A percentile compares a stretch with the other conserved stretches of the same genome.
Evolutionary conservation across 495 filamentous ascomycete species (phyloP).

Genomic region (Talaromyces wortmannii): DNA sequence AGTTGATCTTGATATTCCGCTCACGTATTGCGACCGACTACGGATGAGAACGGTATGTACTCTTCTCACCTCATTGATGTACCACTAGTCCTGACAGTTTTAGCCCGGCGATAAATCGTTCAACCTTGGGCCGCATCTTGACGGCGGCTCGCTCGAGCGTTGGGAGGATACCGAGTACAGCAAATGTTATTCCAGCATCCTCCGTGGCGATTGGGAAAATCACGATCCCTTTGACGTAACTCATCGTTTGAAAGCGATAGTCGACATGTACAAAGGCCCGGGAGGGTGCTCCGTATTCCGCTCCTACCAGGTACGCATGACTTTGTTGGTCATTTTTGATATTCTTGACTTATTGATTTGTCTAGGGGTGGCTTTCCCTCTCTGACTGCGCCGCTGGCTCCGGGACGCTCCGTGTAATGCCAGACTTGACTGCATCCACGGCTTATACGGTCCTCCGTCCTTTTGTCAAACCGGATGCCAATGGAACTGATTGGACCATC

Average conservation of each 20-base stretch:
- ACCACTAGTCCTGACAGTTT: not conserved
- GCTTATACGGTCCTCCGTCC: slow-evolving; percentile 8
- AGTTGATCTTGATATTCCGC: slow-evolving; percentile 43
- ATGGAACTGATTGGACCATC: not conserved
- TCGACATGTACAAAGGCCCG: slow-evolving; percentile 4
- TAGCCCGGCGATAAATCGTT: not conserved
- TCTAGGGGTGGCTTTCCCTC: slow-evolving; percentile 6
- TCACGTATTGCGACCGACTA: slow-evolving; percentile 66
- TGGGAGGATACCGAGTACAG: slow-evolving; percentile 7
- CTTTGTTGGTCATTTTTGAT: not conserved
- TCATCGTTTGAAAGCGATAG: not conserved
- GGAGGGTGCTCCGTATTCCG: slow-evolving; percentile 4
- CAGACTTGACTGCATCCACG: not conserved
- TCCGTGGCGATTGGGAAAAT: slow-evolving; percentile 6
- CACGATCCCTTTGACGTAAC: slow-evolving; percentile 3
- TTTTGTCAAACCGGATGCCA: not conserved
- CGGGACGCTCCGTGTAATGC: slow-evolving; percentile 3
- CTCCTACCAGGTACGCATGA: not conserved
- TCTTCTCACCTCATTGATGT: not conserved
- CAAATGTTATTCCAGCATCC: slow-evolving; percentile 1
- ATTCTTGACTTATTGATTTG: not conserved
- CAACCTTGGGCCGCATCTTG: slow-evolving; percentile 4
- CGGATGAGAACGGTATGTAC: slow-evolving; percentile 40
- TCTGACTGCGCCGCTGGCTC: not conserved
- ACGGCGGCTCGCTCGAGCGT: slow-evolving; percentile 5